These are phyloP conservation scores for Lepiota subincarnata DNA, from an alignment of 768 basidiomycete genomes.

Conservation along the genomic window DNA sequence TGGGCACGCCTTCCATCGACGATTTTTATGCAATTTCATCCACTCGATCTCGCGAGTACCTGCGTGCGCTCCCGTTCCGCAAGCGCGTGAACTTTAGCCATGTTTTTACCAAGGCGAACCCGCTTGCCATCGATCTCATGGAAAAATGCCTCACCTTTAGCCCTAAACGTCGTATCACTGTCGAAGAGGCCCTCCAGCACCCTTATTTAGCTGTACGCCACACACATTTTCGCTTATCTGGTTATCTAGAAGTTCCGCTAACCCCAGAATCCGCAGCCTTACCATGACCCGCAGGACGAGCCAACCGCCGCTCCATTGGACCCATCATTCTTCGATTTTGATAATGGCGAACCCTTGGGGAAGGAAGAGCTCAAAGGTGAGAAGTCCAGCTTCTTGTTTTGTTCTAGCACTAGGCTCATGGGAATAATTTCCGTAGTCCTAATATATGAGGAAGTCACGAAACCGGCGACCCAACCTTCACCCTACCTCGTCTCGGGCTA, in stretches of 20 bases:
- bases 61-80: slow-evolving; percentile 83
- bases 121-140: slow-evolving; percentile 70
- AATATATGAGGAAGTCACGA: slow-evolving; percentile 10
- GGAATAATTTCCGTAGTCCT: neutral
- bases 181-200: slow-evolving; percentile 82
- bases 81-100: slow-evolving; percentile 67
- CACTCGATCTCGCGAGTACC: slow-evolving; percentile 74
- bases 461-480: neutral
- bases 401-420: neutral
- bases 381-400: slow-evolving; percentile 11
- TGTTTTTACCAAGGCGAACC: slow-evolving; percentile 75
- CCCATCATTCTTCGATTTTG: slow-evolving; percentile 81
- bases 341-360: slow-evolving; percentile 58
- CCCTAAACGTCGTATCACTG: slow-evolving; percentile 85
- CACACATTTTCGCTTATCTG: slow-evolving; percentile 3
- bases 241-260: neutral
- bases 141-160: slow-evolving; percentile 80
- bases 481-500: slow-evolving; percentile 4
- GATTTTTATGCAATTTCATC: slow-evolving; percentile 94
- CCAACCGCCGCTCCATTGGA: slow-evolving; percentile 74
- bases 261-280: slow-evolving; percentile 45
- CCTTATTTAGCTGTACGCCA: slow-evolving; percentile 74
- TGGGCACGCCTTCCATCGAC: slow-evolving; percentile 86
- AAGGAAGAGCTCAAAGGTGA: slow-evolving; percentile 71
- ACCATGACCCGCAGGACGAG: slow-evolving; percentile 88